These are phyloP conservation scores for Alternaria triticina DNA, from an alignment of 2,329 filamentous ascomycete genomes.

Conservation along the genomic window DNA sequence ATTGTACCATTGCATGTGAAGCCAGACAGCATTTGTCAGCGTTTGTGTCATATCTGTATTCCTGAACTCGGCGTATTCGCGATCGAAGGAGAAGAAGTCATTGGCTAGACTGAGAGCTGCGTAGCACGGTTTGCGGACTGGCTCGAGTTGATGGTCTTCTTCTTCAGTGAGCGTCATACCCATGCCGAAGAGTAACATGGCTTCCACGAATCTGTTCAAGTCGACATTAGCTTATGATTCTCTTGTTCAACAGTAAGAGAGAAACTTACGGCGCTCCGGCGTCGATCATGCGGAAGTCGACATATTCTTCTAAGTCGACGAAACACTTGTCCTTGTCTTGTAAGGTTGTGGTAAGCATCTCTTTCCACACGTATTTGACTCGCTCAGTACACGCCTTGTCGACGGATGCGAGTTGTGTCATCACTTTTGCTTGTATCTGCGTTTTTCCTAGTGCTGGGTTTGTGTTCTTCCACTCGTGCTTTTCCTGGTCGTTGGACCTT, in stretches of 20 bases:
- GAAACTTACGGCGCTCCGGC: neutral
- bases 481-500: neutral
- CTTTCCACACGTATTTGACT: neutral
- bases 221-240: no score
- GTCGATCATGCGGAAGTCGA: slow-evolving; percentile 1
- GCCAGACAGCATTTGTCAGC: neutral
- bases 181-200: slow-evolving; percentile 1
- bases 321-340: neutral
- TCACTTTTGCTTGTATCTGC: neutral
- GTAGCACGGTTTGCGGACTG: neutral
- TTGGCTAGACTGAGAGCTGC: neutral
- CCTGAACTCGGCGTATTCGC: neutral
- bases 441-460: neutral
- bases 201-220: neutral
- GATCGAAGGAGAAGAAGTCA: slow-evolving; percentile 4
- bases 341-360: neutral
- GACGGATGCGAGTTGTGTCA: neutral
- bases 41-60: neutral
- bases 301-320: neutral
- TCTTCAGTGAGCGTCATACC: neutral
- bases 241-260: neutral
- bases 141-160: neutral
- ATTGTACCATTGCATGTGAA: slow-evolving; percentile 2
- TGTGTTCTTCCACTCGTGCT: neutral
- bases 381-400: neutral